Evolutionary conservation across 768 basidiomycete species (phyloP).

Genomic region (Collybia sp.): DNA sequence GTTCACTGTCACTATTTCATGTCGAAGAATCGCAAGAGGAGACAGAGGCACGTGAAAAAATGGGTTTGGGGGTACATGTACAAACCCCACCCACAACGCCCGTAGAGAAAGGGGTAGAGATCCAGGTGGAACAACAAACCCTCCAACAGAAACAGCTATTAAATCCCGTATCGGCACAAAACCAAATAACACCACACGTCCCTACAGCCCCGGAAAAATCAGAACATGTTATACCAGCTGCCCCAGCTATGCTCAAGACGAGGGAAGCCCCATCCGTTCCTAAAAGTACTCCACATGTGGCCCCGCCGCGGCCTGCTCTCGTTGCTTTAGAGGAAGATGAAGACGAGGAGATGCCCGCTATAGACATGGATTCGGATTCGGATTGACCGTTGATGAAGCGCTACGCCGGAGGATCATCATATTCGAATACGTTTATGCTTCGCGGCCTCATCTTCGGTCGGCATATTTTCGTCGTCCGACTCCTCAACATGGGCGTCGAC

Average conservation of each 20-base stretch:
- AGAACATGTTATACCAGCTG: not conserved
- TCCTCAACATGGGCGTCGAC: conserved; percentile 4
- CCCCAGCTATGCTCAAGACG: not conserved
- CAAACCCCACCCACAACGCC: conserved; percentile 7
- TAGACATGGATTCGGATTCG: conserved; percentile 78
- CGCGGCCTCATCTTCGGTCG: conserved; percentile 13
- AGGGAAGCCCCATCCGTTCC: conserved; percentile 1
- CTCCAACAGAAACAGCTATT: no score
- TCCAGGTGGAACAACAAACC: conserved; percentile 17
- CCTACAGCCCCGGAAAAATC: no score
- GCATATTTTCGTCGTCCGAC: conserved; percentile 30
- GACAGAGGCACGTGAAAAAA: conserved; percentile 32
- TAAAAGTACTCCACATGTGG: conserved; percentile 1
- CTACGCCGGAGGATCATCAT: conserved; percentile 4
- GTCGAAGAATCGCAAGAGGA: conserved; percentile 68
- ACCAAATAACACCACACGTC: not conserved
- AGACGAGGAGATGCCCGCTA: conserved; percentile 73
- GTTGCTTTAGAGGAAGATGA: conserved; percentile 39
- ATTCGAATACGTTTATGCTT: conserved; percentile 31
- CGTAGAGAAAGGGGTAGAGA: conserved; percentile 13
- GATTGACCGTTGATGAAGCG: conserved; percentile 32
- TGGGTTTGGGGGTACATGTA: conserved; percentile 24
- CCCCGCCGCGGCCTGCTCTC: not conserved
- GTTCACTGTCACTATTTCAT: conserved; percentile 55
- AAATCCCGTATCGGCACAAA: no score